phyloP scores from a whole-genome alignment of 192 early-diverging fungal species.

The Umbelopsis sp. region DNA sequence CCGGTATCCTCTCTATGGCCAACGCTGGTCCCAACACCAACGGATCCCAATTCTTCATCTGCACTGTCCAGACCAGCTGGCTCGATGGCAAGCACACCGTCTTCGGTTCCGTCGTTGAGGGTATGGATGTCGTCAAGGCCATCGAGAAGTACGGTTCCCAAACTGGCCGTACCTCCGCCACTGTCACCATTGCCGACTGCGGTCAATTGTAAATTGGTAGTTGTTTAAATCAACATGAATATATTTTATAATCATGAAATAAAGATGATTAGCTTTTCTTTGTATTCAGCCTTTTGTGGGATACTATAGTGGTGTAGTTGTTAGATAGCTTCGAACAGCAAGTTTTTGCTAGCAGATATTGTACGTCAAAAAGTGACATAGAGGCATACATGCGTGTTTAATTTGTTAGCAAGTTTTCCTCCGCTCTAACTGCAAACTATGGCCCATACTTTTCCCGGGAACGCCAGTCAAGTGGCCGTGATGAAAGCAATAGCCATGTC shows the following conservation, averaged over 20 bases:
- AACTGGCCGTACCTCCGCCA: conserved; percentile 53
- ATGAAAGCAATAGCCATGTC: too few relatives aligned
- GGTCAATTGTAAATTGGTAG: conserved; percentile 61
- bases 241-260: neutral
- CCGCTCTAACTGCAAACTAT: too few relatives aligned
- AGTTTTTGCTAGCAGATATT: too few relatives aligned
- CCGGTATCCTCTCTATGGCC: conserved; percentile 82
- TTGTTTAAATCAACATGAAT: neutral
- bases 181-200: conserved; percentile 64
- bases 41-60: conserved; percentile 93
- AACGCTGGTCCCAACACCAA: conserved; percentile 86
- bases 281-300: neutral
- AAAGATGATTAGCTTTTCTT: neutral
- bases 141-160: conserved; percentile 63
- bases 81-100: conserved; percentile 90
- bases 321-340: too few relatives aligned
- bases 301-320: too few relatives aligned
- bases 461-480: too few relatives aligned
- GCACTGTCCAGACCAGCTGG: conserved; percentile 80
- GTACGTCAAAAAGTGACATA: too few relatives aligned
- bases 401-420: too few relatives aligned
- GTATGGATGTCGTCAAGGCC: conserved; percentile 63
- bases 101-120: conserved; percentile 71
- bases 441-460: too few relatives aligned
- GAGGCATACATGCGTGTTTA: too few relatives aligned